These are phyloP conservation scores for Penicillium silybi DNA, from an alignment of 495 filamentous ascomycete genomes.

Conservation along the genomic window DNA sequence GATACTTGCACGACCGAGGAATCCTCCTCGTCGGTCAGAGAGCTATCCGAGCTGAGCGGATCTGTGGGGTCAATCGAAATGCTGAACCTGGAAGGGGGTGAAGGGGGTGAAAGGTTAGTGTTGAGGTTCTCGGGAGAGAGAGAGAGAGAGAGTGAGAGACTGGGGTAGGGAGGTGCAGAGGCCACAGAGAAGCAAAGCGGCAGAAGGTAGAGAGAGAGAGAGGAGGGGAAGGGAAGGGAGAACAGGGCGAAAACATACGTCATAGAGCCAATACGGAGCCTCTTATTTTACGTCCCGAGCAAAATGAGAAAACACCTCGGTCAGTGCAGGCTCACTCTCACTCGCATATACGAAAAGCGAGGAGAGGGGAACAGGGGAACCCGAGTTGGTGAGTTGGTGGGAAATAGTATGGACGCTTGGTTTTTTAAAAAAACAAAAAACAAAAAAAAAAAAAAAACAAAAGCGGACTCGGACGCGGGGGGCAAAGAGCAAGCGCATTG, in stretches of 20 bases:
- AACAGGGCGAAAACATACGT: constrained; percentile 20
- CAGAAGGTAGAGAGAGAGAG: not conserved
- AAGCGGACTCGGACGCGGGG: not conserved
- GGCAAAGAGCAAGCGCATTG: not conserved
- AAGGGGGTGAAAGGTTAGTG: not conserved
- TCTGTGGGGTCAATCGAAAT: constrained; percentile 45
- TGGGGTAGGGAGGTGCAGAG: constrained; percentile 1
- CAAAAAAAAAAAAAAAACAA: not conserved
- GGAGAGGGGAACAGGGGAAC: constrained; percentile 10
- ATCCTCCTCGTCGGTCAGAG: constrained; percentile 50
- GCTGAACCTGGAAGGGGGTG: constrained; percentile 36
- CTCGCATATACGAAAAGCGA: constrained; percentile 11
- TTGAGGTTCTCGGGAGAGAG: constrained; percentile 14
- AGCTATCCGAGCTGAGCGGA: constrained; percentile 41
- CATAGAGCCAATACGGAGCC: constrained; percentile 23
- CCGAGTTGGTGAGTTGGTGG: not conserved
- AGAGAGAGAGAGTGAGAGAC: not conserved
- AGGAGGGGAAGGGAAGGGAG: constrained; percentile 3
- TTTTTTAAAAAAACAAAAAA: not conserved
- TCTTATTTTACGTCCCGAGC: constrained; percentile 4
- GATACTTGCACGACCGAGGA: constrained; percentile 52
- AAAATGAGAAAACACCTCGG: not conserved
- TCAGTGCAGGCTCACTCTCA: constrained; percentile 6
- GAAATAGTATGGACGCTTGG: too few relatives aligned
- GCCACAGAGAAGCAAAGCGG: not conserved